Evolutionary conservation across 805 yeast species (phyloP).

Genomic region (Candida ovalis): DNA sequence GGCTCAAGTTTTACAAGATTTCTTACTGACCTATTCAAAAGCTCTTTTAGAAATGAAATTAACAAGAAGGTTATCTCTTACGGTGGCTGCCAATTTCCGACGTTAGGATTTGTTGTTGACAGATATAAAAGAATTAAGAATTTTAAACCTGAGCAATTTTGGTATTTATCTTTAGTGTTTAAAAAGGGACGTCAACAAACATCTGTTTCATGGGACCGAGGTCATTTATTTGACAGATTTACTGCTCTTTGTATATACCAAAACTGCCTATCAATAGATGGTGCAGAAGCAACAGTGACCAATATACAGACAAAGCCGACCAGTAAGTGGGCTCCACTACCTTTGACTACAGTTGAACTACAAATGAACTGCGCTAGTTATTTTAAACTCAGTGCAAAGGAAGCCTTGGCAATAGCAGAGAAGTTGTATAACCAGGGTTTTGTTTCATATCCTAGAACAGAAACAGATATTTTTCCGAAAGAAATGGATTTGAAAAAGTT

Average conservation of each 20-base stretch:
- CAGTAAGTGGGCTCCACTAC: constrained; percentile 76
- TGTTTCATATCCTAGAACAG: constrained; percentile 95
- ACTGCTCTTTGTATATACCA: constrained; percentile 64
- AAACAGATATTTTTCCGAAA: constrained; percentile 81
- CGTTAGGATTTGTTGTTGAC: constrained; percentile 94
- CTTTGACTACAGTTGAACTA: constrained; percentile 89
- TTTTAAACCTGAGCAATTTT: constrained; percentile 75
- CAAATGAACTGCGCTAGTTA: constrained; percentile 80
- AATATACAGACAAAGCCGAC: constrained; percentile 59
- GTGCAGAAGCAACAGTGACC: constrained; percentile 47
- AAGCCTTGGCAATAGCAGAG: constrained; percentile 76
- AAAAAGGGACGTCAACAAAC: constrained; percentile 39
- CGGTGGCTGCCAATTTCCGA: constrained; percentile 96
- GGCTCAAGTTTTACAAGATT: constrained; percentile 88
- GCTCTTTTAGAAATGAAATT: constrained; percentile 27
- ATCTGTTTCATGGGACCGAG: constrained; percentile 67
- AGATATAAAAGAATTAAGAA: constrained; percentile 70
- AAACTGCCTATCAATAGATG: constrained; percentile 46
- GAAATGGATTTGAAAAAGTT: constrained; percentile 66
- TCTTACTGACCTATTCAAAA: constrained; percentile 52
- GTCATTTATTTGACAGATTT: constrained; percentile 68
- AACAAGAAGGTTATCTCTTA: constrained; percentile 50
- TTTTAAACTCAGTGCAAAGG: constrained; percentile 77
- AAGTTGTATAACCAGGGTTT: constrained; percentile 80
- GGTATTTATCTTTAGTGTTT: constrained; percentile 61